phyloP scores from a whole-genome alignment of 2,329 filamentous ascomycete species.

The Aspergillus melleus region DNA sequence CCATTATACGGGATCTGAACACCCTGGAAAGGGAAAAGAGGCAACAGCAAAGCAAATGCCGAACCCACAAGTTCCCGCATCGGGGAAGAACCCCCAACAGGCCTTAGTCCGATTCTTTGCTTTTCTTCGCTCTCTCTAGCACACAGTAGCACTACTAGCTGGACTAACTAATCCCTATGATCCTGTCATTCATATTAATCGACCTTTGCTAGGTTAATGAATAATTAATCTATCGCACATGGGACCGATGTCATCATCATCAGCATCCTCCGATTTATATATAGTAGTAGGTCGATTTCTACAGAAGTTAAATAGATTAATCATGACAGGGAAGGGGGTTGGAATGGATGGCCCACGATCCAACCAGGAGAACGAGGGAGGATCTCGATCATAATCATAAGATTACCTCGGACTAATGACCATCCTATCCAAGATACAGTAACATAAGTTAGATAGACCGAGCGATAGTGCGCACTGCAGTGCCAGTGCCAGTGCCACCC shows the following conservation, averaged over 20 bases:
- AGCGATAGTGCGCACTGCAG: too few relatives aligned
- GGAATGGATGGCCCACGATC: neutral
- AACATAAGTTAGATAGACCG: neutral
- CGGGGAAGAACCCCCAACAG: neutral
- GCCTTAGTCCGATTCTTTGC: neutral
- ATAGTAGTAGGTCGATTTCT: neutral
- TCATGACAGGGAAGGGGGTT: neutral
- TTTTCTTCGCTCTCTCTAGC: neutral
- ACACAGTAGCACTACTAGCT: too few relatives aligned
- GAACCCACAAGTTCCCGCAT: slow-evolving; percentile 3
- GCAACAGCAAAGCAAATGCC: slow-evolving; percentile 8
- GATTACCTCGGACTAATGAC: neutral
- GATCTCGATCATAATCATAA: neutral
- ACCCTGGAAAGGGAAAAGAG: neutral
- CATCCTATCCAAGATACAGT: neutral
- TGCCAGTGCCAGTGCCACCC: too few relatives aligned
- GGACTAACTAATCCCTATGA: neutral
- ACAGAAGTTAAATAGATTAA: neutral
- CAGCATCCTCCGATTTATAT: neutral
- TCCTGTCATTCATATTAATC: neutral
- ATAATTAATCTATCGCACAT: neutral
- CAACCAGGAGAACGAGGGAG: neutral
- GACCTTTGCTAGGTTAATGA: neutral
- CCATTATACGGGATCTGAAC: slow-evolving; percentile 1
- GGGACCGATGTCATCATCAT: neutral